Percentiles rank a stretch among this genome's conserved stretches.
Conservation (phyloP, 805 yeast genomes). For the Saccharomycopsis malanga region DNA sequence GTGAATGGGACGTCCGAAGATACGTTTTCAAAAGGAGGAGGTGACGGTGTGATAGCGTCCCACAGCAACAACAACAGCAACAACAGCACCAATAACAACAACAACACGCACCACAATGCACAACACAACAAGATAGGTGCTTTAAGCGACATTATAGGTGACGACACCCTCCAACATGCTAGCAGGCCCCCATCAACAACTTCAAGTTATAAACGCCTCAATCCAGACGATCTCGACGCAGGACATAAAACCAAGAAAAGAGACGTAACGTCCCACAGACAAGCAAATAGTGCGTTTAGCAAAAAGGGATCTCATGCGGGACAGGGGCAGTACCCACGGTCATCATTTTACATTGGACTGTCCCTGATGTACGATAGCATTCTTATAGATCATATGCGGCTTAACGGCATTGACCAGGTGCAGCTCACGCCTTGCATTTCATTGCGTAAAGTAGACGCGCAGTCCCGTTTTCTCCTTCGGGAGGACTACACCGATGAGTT, state of each 20-base stretch:
- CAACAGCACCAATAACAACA: neutral
- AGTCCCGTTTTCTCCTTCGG: conserved; percentile 67
- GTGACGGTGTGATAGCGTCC: no score
- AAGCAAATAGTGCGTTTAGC: neutral
- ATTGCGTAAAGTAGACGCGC: conserved; percentile 71
- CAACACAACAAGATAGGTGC: neutral
- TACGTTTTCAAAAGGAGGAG: no score
- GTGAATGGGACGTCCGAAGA: neutral
- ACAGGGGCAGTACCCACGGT: conserved; percentile 80
- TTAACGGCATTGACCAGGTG: conserved; percentile 74
- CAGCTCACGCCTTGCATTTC: conserved; percentile 60
- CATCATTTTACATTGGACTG: conserved; percentile 83
- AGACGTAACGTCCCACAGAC: neutral
- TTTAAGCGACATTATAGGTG: neutral
- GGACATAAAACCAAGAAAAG: neutral
- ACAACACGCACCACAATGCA: neutral
- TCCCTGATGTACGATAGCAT: conserved; percentile 76
- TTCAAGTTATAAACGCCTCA: conserved; percentile 30
- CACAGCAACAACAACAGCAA: conserved; percentile 28
- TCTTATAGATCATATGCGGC: conserved; percentile 54
- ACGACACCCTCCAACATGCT: neutral
- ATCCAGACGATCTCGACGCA: conserved; percentile 23
- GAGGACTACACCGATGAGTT: conserved; percentile 74
- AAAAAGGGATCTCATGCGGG: neutral
- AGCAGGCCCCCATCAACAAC: conserved; percentile 34